Evolutionary conservation across 768 basidiomycete genomes (phyloP), one percentile per base, ranked within the genome.

Genomic region (Amanita rubescens): DNA sequence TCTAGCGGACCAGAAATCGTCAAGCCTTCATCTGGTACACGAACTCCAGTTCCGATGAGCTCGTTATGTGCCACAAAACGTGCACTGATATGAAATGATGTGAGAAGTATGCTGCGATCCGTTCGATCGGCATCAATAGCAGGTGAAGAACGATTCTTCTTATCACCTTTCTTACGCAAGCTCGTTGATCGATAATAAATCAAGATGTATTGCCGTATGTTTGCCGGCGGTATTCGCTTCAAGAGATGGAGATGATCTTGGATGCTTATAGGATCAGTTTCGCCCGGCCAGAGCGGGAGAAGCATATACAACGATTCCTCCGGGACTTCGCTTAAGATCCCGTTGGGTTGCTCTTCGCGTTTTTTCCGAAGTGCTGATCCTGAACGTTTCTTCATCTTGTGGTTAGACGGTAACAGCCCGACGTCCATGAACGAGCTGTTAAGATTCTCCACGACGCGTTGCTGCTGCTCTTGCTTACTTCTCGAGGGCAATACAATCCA

Each of bases 351-450:
- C 42, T 62, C 59, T 39, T 65, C 58, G 60, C 68, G 68, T 54
- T 64, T 63, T 54, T 66, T 71, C 7, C 49, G 64, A 60, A 3
- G 63, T 47, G 24, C 60, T 39, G 20, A 58, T 33, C 34, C 55
- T 46, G 51, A 58, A 45, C 20, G 59, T 43, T 49, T 60, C 67
- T 57, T 65, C 69, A 65, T 59, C 54, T 67, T 70, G 27, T 68
- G 70, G 12, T 67, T 74, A 1, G 83, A 76, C 15, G 88, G 87
- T 15, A 91, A 65, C 14, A 92, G 65, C 3, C 89, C 89, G 22
- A 90, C 89, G 50, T 86, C 87, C 65, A 82, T 81, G 71, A 92
- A 91, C 3, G 87, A 88, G 55, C 77, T 77, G 56, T 84, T 84
- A 24, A 92, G 67, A 58, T 82, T 84, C 52, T 79, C 77, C 50